phyloP scores from a whole-genome alignment of 345 rosid genomes.

The Camelina hispida region DNA sequence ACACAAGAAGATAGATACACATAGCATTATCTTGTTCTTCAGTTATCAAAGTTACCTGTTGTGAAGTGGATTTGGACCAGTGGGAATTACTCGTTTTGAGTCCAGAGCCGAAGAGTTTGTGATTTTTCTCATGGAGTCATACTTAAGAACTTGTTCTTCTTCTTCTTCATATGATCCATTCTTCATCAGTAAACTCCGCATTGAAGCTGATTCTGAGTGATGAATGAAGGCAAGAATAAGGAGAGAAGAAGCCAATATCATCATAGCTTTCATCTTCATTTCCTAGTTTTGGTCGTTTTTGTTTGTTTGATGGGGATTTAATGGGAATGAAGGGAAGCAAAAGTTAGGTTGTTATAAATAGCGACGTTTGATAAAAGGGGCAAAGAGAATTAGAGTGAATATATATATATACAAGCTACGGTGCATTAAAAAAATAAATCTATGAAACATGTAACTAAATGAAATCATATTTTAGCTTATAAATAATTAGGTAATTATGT shows the following conservation, averaged over 20 bases:
- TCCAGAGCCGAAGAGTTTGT: conserved; percentile 31
- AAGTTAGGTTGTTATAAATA: conserved; percentile 31
- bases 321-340: conserved; percentile 16
- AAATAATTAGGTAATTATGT: conserved; percentile 41
- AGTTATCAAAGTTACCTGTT: conserved; percentile 34
- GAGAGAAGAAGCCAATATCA: conserved; percentile 37
- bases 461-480: background rate
- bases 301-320: conserved; percentile 27
- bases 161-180: conserved; percentile 32
- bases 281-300: conserved; percentile 11
- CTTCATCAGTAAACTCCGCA: conserved; percentile 33
- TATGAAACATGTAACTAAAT: conserved; percentile 7
- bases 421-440: conserved; percentile 1
- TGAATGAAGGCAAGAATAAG: conserved; percentile 35
- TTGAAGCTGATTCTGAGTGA: conserved; percentile 39
- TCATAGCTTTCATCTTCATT: conserved; percentile 37
- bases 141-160: conserved; percentile 14
- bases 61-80: conserved; percentile 47
- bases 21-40: conserved; percentile 27
- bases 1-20: conserved; percentile 31
- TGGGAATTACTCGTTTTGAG: conserved; percentile 41
- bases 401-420: conserved; percentile 31
- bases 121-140: conserved; percentile 8
- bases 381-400: conserved; percentile 41
- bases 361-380: conserved; percentile 42